Percentiles rank a stretch among this genome's conserved stretches.
Evolutionary conservation across 2,329 filamentous ascomycete species (phyloP).

Genomic region (Didymosphaeria variabile): DNA sequence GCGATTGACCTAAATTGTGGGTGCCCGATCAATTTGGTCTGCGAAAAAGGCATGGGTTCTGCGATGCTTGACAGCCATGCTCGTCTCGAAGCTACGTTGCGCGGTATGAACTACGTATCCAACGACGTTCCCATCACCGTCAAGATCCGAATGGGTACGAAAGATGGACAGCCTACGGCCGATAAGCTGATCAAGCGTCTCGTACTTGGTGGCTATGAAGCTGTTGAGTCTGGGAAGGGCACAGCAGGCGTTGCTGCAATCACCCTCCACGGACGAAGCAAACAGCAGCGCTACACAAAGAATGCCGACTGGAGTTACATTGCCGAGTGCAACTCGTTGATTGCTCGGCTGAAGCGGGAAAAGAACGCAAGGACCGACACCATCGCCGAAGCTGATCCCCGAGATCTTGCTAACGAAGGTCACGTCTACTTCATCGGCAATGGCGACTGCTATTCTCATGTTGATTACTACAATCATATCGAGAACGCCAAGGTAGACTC

Average conservation of each 20-base stretch:
- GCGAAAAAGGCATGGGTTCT: conserved; percentile 85
- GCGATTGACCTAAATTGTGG: conserved; percentile 97
- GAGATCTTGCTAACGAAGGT: conserved; percentile 72
- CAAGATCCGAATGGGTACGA: conserved; percentile 93
- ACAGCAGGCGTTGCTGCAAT: conserved; percentile 83
- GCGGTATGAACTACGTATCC: conserved; percentile 95
- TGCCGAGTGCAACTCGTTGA: conserved; percentile 83
- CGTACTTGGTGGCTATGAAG: conserved; percentile 79
- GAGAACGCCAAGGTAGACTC: conserved; percentile 82
- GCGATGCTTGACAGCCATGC: conserved; percentile 86
- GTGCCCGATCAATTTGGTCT: conserved; percentile 95
- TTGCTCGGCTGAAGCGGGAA: conserved; percentile 80
- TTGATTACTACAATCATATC: conserved; percentile 83
- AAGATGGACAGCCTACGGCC: conserved; percentile 79
- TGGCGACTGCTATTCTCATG: conserved; percentile 93
- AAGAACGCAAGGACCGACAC: conserved; percentile 77
- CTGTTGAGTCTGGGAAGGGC: conserved; percentile 71
- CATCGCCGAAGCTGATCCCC: conserved; percentile 75
- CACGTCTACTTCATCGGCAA: conserved; percentile 94
- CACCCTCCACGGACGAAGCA: conserved; percentile 90
- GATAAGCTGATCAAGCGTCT: conserved; percentile 83
- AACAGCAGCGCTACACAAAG: conserved; percentile 93
- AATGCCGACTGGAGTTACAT: conserved; percentile 97
- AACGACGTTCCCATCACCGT: conserved; percentile 90
- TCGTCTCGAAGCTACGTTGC: conserved; percentile 92